Evolutionary conservation across 2,329 filamentous ascomycete species (phyloP), one percentile per base, ranked within the genome.

Genomic region (Ascochyta lentis): DNA sequence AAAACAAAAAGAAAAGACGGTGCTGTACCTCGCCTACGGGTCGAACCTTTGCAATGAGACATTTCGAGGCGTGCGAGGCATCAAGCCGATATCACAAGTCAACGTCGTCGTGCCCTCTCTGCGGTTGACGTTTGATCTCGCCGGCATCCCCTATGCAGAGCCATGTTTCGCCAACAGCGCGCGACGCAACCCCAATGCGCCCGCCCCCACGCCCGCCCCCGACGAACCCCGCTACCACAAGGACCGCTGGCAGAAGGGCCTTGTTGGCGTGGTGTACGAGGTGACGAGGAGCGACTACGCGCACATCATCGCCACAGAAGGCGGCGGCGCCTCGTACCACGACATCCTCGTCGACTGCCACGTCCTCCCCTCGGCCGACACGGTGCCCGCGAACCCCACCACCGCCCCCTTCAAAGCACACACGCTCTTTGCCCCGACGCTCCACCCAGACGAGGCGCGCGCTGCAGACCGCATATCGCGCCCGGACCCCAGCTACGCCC

Each of bases 261-360:
- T 99, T 2, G 85, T 97, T 37, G 95, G 95, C 23, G 92, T 96
- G 15, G 95, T 98, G 4, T 99, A 99, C 78, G 93, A 98, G 78
- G 91, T 98, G 27, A 96, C 92, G 0, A 79, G 83, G 16, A 76
- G 83, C 39, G 95, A 99, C 78, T 99, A 91, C 72, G 84, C 87
- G 6, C 89, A 85, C 56, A 96, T 99, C 65, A 89, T 98, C 58
- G 88, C 88, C 5, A 97, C 93, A 5, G 95, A 99, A 74, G 94
- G 94, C 47, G 93, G 91, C 29, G 93, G 93, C 16, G 78, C 87
- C 2, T 84, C 88, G n/a, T 99, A 99, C 79, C 81, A 88, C 53
- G 92, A 98, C 71, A 86, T 96, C 10, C 71, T 91, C 0, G 87
- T 96, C 12, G 86, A 89, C 26, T 97, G 94, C 76, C 81, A 91